These are phyloP conservation scores for Poa annua DNA, from an alignment of 176 grass and related monocot genomes.

Conservation along the genomic window DNA sequence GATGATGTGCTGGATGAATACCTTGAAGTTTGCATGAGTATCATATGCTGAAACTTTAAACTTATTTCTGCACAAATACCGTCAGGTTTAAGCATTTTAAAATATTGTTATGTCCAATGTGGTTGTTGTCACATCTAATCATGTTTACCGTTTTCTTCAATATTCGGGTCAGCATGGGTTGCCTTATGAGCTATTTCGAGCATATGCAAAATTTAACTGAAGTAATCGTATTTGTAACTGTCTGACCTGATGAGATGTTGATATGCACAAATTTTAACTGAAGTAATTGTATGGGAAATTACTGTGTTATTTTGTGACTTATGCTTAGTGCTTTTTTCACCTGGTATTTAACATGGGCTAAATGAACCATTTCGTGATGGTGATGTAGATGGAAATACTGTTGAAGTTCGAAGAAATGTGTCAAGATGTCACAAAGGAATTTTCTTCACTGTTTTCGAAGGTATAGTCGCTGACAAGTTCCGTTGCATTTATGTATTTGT, in stretches of 20 bases:
- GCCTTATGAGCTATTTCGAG: constrained; percentile 4
- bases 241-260: background rate
- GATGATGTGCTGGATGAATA: constrained; percentile 11
- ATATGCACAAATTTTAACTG: background rate
- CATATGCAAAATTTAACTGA: background rate
- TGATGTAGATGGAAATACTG: constrained; percentile 87
- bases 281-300: background rate
- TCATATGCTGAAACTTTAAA: constrained; percentile 11
- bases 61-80: constrained; percentile 18
- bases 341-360: constrained; percentile 31
- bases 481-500: background rate
- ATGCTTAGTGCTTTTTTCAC: background rate
- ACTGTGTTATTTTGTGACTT: background rate
- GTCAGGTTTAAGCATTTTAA: background rate
- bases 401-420: constrained; percentile 99
- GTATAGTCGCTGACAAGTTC: constrained; percentile 38
- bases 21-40: constrained; percentile 28
- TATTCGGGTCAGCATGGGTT: background rate
- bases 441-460: constrained; percentile 62
- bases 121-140: background rate
- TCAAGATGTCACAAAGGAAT: constrained; percentile 75
- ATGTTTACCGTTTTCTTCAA: constrained; percentile 7
- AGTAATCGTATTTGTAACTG: background rate
- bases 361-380: constrained; percentile 23
- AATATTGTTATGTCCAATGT: background rate